These are phyloP conservation scores for Vitis rotundifolia DNA, from an alignment of 164 flowering plant genomes.

Conservation along the genomic window DNA sequence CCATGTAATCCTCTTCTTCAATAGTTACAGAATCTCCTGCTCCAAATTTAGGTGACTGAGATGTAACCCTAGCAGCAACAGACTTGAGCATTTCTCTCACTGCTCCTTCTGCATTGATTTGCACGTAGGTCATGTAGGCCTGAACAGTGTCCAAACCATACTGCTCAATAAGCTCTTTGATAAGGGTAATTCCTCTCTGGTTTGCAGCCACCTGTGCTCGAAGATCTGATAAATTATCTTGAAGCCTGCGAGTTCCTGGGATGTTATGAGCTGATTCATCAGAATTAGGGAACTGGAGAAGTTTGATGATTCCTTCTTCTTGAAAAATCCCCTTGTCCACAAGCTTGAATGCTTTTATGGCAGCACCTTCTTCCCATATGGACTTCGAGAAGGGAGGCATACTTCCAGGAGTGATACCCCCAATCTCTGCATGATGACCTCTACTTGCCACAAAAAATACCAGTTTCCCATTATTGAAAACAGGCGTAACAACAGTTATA, in stretches of 20 bases:
- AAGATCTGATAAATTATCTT: constrained; percentile 94
- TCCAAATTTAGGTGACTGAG: constrained; percentile 22
- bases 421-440: constrained; percentile 99
- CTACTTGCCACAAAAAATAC: constrained; percentile 97
- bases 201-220: constrained; percentile 98
- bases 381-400: constrained; percentile 98
- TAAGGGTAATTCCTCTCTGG: constrained; percentile 91
- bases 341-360: constrained; percentile 96
- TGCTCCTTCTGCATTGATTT: constrained; percentile 89
- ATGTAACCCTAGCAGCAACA: constrained; percentile 53
- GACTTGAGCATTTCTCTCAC: constrained; percentile 97
- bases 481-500: constrained; percentile 95
- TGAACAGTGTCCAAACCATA: constrained; percentile 86
- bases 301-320: constrained; percentile 84
- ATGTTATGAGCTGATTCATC: constrained; percentile 51
- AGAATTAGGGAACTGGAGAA: constrained; percentile 62
- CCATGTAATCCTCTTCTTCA: constrained; percentile 98
- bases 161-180: constrained; percentile 90
- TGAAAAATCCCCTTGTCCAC: constrained; percentile 89
- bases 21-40: constrained; percentile 37
- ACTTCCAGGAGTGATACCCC: constrained; percentile 99
- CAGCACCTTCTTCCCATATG: constrained; percentile 98
- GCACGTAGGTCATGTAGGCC: constrained; percentile 93
- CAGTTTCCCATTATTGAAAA: constrained; percentile 69
- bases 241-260: constrained; percentile 92